phyloP scores from a whole-genome alignment of 495 filamentous ascomycete species.

The Aspergillus egyptiacus region DNA sequence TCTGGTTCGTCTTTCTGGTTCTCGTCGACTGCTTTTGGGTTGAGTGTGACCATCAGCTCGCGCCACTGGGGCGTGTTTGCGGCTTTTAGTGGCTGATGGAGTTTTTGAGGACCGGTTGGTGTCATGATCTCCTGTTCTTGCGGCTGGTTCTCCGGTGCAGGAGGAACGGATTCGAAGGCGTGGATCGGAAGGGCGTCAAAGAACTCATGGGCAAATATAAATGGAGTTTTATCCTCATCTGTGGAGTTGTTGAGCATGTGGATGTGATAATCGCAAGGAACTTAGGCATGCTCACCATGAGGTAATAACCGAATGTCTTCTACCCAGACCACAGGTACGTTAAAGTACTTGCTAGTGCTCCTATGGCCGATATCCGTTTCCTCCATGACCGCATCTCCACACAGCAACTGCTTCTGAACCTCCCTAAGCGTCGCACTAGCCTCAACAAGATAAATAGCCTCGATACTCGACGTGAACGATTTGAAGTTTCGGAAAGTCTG shows the following conservation, averaged over 20 bases:
- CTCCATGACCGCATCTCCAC: slow-evolving; percentile 63
- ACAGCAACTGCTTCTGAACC: slow-evolving; percentile 77
- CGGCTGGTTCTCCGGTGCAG: slow-evolving; percentile 30
- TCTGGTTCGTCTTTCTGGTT: slow-evolving; percentile 51
- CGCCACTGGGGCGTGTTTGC: slow-evolving; percentile 67
- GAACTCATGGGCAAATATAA: slow-evolving; percentile 96
- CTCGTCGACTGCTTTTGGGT: slow-evolving; percentile 49
- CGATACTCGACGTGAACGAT: slow-evolving; percentile 65
- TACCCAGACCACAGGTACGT: slow-evolving; percentile 76
- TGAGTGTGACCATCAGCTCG: slow-evolving; percentile 73
- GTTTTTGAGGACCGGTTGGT: slow-evolving; percentile 38
- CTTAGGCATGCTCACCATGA: slow-evolving; percentile 46
- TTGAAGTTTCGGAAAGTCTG: slow-evolving; percentile 84
- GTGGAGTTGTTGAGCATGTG: neutral
- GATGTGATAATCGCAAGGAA: neutral
- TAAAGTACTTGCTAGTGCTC: slow-evolving; percentile 68
- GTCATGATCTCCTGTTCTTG: slow-evolving; percentile 40
- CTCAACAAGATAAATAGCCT: slow-evolving; percentile 86
- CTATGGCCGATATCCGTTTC: slow-evolving; percentile 70
- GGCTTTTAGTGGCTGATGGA: slow-evolving; percentile 39
- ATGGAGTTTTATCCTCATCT: slow-evolving; percentile 64
- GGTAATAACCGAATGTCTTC: slow-evolving; percentile 83
- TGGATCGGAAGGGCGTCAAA: slow-evolving; percentile 99
- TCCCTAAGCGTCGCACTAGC: slow-evolving; percentile 69
- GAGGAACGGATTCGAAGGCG: slow-evolving; percentile 71